Percentiles rank a stretch among this genome's conserved stretches.
phyloP scores from a whole-genome alignment of 2,329 filamentous ascomycete species.

The Fusarium illudens region DNA sequence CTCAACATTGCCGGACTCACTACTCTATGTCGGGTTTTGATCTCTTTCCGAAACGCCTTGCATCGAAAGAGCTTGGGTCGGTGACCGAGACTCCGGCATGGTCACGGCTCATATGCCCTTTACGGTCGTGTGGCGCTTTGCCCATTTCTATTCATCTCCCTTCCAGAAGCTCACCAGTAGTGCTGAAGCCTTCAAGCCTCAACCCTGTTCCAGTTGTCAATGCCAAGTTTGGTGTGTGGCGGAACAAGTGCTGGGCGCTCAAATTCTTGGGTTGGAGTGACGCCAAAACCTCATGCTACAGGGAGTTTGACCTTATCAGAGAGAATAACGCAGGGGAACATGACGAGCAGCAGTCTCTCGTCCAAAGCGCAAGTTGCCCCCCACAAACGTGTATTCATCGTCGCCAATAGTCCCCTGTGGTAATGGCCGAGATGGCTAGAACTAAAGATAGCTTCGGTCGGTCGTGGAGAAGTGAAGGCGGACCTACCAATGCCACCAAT shows the following conservation, averaged over 20 bases:
- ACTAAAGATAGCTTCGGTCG: not conserved
- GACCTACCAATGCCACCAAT: constrained; percentile 4
- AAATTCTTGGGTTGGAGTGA: not conserved
- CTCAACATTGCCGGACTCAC: not conserved
- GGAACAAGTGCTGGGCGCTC: not conserved
- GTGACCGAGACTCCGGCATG: not conserved
- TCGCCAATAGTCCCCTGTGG: not conserved
- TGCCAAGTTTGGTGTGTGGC: not conserved
- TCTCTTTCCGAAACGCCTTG: constrained; percentile 10
- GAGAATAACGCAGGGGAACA: not conserved
- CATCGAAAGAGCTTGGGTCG: not conserved
- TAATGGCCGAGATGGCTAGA: not conserved
- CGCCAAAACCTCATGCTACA: not conserved
- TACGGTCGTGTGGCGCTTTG: constrained; percentile 11
- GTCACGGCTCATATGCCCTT: constrained; percentile 24
- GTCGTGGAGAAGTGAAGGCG: not conserved
- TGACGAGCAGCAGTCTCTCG: not conserved
- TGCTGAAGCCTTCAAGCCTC: not conserved
- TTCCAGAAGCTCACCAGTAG: constrained; percentile 7
- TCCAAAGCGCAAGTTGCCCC: not conserved
- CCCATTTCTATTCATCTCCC: not conserved
- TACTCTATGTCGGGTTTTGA: not conserved
- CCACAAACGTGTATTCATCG: not conserved
- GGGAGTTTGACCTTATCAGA: not conserved
- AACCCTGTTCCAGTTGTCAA: not conserved